Conservation (phyloP, 352 stramenopile species). For the Thraustochytrium sp. region DNA sequence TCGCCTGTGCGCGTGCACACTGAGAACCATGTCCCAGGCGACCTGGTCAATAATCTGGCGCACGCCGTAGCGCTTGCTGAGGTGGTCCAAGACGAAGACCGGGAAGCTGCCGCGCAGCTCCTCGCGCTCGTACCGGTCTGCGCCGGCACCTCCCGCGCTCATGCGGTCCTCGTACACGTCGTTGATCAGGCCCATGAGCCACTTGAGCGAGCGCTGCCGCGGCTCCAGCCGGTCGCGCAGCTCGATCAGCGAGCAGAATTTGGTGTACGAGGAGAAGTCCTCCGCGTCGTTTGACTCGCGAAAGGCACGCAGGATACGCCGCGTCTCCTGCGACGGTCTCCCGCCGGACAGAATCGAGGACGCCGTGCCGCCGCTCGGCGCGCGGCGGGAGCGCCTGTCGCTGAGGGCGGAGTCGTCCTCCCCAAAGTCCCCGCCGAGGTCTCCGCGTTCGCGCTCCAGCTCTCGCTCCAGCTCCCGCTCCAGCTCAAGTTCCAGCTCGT, state of each 20-base stretch:
- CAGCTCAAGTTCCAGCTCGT: not conserved
- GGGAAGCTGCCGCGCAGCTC: conserved; percentile 44
- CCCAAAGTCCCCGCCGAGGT: no score
- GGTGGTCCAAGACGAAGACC: conserved; percentile 48
- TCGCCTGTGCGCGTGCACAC: conserved; percentile 34
- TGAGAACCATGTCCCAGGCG: conserved; percentile 51
- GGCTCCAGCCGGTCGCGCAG: not conserved
- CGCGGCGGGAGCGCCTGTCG: not conserved
- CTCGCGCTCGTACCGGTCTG: conserved; percentile 2
- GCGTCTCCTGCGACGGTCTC: conserved; percentile 24
- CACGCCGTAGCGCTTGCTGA: conserved; percentile 48
- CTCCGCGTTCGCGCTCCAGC: not conserved
- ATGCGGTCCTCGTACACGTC: conserved; percentile 48
- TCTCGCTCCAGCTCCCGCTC: not conserved
- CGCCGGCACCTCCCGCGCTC: not conserved
- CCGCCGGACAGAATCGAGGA: not conserved
- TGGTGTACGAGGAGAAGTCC: conserved; percentile 23
- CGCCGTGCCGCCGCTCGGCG: not conserved
- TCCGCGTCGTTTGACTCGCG: not conserved
- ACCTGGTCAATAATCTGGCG: conserved; percentile 46
- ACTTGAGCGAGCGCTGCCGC: conserved; percentile 29
- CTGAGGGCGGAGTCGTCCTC: not conserved
- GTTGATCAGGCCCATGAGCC: conserved; percentile 51
- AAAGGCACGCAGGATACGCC: conserved; percentile 10
- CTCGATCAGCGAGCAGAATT: conserved; percentile 36